Evolutionary conservation across 805 yeast genomes (phyloP).

Genomic region (Jamesozyma lodderae): DNA sequence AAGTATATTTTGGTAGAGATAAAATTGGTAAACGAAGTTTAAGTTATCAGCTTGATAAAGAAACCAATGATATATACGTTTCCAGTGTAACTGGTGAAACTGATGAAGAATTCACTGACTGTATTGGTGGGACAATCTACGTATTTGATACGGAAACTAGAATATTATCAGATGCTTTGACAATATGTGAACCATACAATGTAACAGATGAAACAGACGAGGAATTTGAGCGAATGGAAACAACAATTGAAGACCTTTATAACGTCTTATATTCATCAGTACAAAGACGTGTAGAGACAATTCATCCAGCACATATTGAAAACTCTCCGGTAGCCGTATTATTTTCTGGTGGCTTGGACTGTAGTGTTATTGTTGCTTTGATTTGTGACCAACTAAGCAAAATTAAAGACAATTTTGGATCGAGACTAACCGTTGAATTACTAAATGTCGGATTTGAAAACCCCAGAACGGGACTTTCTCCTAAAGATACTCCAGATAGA

Average conservation of each 20-base stretch:
- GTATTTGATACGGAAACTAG: slow-evolving; percentile 29
- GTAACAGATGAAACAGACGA: slow-evolving; percentile 20
- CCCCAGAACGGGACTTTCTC: slow-evolving; percentile 56
- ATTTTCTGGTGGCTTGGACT: slow-evolving; percentile 94
- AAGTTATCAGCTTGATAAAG: slow-evolving; percentile 32
- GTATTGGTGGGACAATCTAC: slow-evolving; percentile 45
- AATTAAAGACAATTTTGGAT: slow-evolving; percentile 6
- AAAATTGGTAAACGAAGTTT: slow-evolving; percentile 73
- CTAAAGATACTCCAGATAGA: slow-evolving; percentile 79
- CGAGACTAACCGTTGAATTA: slow-evolving; percentile 47
- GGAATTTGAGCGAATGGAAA: slow-evolving; percentile 6
- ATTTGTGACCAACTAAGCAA: slow-evolving; percentile 27
- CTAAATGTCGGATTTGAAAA: slow-evolving; percentile 89
- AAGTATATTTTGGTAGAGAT: slow-evolving; percentile 76
- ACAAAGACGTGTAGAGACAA: slow-evolving; percentile 44
- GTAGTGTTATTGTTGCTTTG: slow-evolving; percentile 67
- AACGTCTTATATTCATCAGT: slow-evolving; percentile 34
- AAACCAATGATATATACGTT: slow-evolving; percentile 34
- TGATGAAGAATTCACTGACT: slow-evolving; percentile 38
- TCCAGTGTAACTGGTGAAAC: slow-evolving; percentile 33
- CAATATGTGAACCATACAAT: slow-evolving; percentile 11
- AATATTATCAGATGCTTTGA: slow-evolving; percentile 12
- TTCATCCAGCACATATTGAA: slow-evolving; percentile 44
- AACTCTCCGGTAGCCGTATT: slow-evolving; percentile 46
- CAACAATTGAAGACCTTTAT: slow-evolving; percentile 19